Evolutionary conservation across 805 yeast species (phyloP).

Genomic region (Saccharomycopsis guyanensis): DNA sequence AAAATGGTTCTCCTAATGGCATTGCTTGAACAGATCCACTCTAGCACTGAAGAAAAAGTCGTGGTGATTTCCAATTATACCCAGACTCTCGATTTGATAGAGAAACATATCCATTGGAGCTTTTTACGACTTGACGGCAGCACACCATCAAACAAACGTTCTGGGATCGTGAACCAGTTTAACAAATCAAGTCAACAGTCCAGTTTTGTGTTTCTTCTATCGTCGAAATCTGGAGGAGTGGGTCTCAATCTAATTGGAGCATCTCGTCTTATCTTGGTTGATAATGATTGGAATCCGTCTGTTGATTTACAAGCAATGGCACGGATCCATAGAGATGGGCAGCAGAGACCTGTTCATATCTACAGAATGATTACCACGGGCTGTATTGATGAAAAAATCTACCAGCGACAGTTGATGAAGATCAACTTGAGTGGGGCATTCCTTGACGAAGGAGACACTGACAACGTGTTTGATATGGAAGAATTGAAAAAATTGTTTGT

Average conservation of each 20-base stretch:
- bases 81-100: conserved; percentile 73
- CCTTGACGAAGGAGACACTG: conserved; percentile 33
- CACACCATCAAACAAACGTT: conserved; percentile 61
- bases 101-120: conserved; percentile 41
- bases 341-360: conserved; percentile 64
- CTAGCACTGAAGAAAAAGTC: conserved; percentile 54
- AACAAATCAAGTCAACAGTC: conserved; percentile 38
- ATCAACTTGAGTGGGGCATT: conserved; percentile 70
- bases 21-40: conserved; percentile 43
- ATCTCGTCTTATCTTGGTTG: conserved; percentile 63
- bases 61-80: conserved; percentile 87
- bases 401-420: conserved; percentile 86
- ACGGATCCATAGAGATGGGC: conserved; percentile 91
- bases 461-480: conserved; percentile 57
- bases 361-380: conserved; percentile 85
- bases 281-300: conserved; percentile 97
- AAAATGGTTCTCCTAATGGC: conserved; percentile 56
- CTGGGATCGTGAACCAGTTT: conserved; percentile 58
- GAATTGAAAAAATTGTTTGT: conserved; percentile 75
- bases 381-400: conserved; percentile 87
- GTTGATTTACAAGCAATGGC: conserved; percentile 94
- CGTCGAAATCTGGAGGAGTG: conserved; percentile 90
- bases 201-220: conserved; percentile 61
- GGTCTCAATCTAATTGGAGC: conserved; percentile 91
- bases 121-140: conserved; percentile 76